phyloP scores from a whole-genome alignment of 1,284 basidiomycete genomes.

The Apiotrichum mycotoxinovorans region DNA sequence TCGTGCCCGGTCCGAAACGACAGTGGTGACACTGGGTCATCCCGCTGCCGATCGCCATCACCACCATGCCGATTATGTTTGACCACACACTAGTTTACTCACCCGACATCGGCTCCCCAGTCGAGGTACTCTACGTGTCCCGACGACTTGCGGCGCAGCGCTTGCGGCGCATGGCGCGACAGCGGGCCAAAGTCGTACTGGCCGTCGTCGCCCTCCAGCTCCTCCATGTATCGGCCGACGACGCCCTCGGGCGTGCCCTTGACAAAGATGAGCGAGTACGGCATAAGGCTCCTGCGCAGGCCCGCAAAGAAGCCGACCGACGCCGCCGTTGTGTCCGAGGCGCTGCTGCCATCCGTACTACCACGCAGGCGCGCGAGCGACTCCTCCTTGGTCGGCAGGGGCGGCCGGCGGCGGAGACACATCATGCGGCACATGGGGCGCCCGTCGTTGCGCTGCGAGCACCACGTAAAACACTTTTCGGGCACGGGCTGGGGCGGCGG shows the following conservation, averaged over 20 bases:
- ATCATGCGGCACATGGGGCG: slow-evolving; percentile 41
- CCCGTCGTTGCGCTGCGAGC: slow-evolving; percentile 32
- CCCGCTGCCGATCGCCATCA: no score
- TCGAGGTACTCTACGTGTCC: slow-evolving; percentile 30
- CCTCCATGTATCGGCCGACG: slow-evolving; percentile 46
- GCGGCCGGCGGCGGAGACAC: slow-evolving; percentile 32
- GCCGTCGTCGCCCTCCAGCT: slow-evolving; percentile 44
- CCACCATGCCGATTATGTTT: no score
- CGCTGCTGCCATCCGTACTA: background rate
- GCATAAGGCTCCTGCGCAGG: slow-evolving; percentile 23
- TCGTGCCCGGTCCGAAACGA: no score
- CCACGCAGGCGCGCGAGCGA: slow-evolving; percentile 31
- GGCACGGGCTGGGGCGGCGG: slow-evolving; percentile 22
- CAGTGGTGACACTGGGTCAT: background rate
- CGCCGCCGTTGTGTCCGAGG: background rate
- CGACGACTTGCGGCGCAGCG: slow-evolving; percentile 14
- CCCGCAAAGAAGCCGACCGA: slow-evolving; percentile 26
- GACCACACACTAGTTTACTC: slow-evolving; percentile 15
- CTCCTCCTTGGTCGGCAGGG: slow-evolving; percentile 23
- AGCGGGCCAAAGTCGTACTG: slow-evolving; percentile 38
- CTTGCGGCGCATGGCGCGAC: slow-evolving; percentile 22
- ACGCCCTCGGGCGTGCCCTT: slow-evolving; percentile 42
- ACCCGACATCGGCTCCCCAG: slow-evolving; percentile 46
- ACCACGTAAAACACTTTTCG: slow-evolving; percentile 44
- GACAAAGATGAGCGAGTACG: slow-evolving; percentile 41